Base-by-base conservation (phyloP, 495 filamentous ascomycete species). In the Penicillium lagena region DNA sequence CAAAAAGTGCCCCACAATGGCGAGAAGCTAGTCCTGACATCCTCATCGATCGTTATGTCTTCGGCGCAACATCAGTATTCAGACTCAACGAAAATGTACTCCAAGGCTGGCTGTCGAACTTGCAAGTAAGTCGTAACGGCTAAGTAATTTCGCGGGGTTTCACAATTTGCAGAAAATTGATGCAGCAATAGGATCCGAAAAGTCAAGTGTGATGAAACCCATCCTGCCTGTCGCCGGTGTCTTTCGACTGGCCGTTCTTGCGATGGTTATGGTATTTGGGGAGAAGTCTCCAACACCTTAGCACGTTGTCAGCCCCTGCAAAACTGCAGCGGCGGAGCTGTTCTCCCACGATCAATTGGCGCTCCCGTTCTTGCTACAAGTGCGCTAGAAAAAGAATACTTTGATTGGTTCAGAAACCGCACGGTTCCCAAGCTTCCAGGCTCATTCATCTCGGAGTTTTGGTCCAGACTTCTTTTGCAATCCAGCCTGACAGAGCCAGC, bases 381-480 rank as follows among this genome's bases (percentile, higher is more conserved):
- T 60, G 38, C 49, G 43, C 29, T 36, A 27, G 80, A 84, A 46
- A 65, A 64, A 42, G 64, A 68, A 12, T 80, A 73, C 46, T 80
- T 82, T 43, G 70, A 80, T 45, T 60, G 79, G 22, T 83, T 83
- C 45, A 68, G 67, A 17, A 66, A 67, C 32, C 73, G 74, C 29
- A 81, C 77, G 0, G 71, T 77, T 0, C 66, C 55, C 37, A 76
- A 80, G 49, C 57, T 84, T 30, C 75, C 78, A 2, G 80, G 80
- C 4, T 80, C 77, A 55, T 82, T 81, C 43, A 69, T 74, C 43
- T 79, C 76, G 6, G 72, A 70, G 7, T 79, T 83, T 45, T 84
- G 79, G 81, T 72, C 28, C 6, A 63, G 61, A 15, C 12, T 63
- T 36, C 45, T 84, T 10, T 54, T 81, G 33, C 76, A 79, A 54